phyloP scores from a whole-genome alignment of 78 protist genomes.

The Reticulomyxa filosa region DNA sequence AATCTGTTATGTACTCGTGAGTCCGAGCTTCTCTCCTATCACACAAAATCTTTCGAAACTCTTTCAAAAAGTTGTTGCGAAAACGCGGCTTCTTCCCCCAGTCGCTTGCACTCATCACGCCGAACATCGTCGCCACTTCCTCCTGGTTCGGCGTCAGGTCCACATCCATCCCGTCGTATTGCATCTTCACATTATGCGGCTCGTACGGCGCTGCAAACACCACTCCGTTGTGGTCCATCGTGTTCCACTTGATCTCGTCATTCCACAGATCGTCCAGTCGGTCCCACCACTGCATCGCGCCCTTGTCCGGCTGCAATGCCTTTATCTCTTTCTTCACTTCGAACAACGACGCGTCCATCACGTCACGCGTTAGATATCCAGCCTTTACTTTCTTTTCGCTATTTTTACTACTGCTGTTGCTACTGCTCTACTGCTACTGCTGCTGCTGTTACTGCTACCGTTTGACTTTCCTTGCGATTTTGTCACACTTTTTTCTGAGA shows the following conservation, averaged over 20 bases:
- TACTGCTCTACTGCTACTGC: too few species aligned
- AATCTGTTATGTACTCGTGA: slow-evolving; percentile 5
- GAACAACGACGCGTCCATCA: too few species aligned
- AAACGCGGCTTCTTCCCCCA: slow-evolving; percentile 41
- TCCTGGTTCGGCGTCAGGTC: not conserved
- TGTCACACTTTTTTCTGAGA: too few species aligned
- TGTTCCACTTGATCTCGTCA: slow-evolving; percentile 11
- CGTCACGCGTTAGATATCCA: too few species aligned
- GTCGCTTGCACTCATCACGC: slow-evolving; percentile 54
- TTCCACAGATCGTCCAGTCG: too few species aligned
- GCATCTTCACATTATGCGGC: slow-evolving; percentile 48
- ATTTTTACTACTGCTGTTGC: too few species aligned
- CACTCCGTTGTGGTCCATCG: slow-evolving; percentile 64
- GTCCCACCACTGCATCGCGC: too few species aligned
- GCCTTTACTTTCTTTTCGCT: too few species aligned
- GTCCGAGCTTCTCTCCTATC: slow-evolving; percentile 8
- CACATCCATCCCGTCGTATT: slow-evolving; percentile 32
- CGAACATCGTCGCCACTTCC: slow-evolving; percentile 62
- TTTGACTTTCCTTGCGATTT: too few species aligned
- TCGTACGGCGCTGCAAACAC: slow-evolving; percentile 67
- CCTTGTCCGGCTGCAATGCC: too few species aligned
- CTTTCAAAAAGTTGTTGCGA: slow-evolving; percentile 56
- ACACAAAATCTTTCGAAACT: slow-evolving; percentile 20
- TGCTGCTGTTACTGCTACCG: too few species aligned
- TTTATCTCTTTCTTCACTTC: too few species aligned